Percentiles rank a stretch among this genome's conserved stretches.
Conservation (phyloP, 805 yeast species). For the Yarrowia alimentaria region DNA sequence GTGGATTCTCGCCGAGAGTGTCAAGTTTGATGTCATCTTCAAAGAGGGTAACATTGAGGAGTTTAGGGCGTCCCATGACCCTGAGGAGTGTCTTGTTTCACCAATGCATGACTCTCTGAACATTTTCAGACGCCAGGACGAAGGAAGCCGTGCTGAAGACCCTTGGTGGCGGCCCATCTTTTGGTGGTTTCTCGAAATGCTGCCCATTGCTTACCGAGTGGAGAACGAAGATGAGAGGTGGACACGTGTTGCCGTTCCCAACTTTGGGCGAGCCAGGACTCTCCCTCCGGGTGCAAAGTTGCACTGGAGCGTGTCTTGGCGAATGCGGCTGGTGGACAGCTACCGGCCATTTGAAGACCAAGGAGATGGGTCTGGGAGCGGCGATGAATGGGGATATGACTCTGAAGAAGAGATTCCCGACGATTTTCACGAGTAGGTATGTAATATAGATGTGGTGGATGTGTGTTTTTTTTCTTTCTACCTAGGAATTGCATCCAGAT, state of each 20-base stretch:
- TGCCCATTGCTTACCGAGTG: slow-evolving; percentile 13
- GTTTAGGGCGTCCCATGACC: neutral
- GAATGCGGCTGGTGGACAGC: slow-evolving; percentile 8
- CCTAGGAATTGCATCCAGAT: no score
- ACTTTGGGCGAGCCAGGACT: slow-evolving; percentile 1
- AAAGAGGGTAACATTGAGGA: slow-evolving; percentile 6
- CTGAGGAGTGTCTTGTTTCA: slow-evolving; percentile 4
- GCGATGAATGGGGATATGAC: neutral
- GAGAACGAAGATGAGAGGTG: slow-evolving; percentile 21
- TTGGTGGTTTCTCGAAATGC: slow-evolving; percentile 20
- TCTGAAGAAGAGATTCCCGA: slow-evolving; percentile 7
- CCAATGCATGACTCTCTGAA: slow-evolving; percentile 15
- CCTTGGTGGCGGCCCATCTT: slow-evolving; percentile 21
- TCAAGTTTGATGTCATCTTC: slow-evolving; percentile 9
- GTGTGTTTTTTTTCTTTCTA: no score
- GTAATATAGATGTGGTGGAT: no score
- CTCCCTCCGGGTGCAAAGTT: slow-evolving; percentile 14
- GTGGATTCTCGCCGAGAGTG: slow-evolving; percentile 21
- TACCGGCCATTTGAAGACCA: slow-evolving; percentile 7
- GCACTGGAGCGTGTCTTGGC: slow-evolving; percentile 20
- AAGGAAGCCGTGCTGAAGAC: slow-evolving; percentile 12
- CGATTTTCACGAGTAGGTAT: no score
- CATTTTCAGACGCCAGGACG: neutral
- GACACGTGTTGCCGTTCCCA: slow-evolving; percentile 5
- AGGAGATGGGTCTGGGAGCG: neutral